These are phyloP conservation scores for Pseudopediastrum boryanum DNA, from an alignment of 139 green algal genomes.

Conservation along the genomic window DNA sequence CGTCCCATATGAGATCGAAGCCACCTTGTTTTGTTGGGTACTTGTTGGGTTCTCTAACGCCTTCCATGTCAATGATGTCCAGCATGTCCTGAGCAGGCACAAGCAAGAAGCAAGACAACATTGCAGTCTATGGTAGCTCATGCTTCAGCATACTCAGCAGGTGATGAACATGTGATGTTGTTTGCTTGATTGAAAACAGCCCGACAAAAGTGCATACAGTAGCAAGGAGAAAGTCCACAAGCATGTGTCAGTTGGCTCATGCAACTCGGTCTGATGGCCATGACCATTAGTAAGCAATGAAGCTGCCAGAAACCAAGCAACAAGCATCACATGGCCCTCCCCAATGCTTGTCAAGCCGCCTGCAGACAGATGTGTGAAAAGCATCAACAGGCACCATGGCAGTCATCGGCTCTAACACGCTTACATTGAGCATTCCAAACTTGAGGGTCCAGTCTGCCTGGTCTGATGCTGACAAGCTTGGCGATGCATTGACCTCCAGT, in stretches of 20 bases:
- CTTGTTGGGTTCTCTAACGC: conserved; percentile 51
- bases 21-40: conserved; percentile 53
- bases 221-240: too few relatives aligned
- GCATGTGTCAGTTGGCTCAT: too few relatives aligned
- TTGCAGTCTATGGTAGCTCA: background rate
- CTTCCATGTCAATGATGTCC: conserved; percentile 64
- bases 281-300: too few relatives aligned
- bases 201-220: too few relatives aligned
- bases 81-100: conserved; percentile 52
- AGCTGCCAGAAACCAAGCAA: too few relatives aligned
- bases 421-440: conserved; percentile 69
- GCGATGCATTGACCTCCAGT: conserved; percentile 78
- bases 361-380: too few relatives aligned
- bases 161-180: too few relatives aligned
- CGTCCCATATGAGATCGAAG: conserved; percentile 84
- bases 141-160: background rate
- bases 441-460: conserved; percentile 72
- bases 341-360: too few relatives aligned
- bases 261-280: too few relatives aligned
- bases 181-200: too few relatives aligned
- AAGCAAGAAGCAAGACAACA: background rate
- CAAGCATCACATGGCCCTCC: too few relatives aligned
- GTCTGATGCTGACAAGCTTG: conserved; percentile 64
- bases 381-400: too few relatives aligned
- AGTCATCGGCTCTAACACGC: background rate